Conservation (phyloP, 345 rosid species). For the Lagerstroemia speciosa region DNA sequence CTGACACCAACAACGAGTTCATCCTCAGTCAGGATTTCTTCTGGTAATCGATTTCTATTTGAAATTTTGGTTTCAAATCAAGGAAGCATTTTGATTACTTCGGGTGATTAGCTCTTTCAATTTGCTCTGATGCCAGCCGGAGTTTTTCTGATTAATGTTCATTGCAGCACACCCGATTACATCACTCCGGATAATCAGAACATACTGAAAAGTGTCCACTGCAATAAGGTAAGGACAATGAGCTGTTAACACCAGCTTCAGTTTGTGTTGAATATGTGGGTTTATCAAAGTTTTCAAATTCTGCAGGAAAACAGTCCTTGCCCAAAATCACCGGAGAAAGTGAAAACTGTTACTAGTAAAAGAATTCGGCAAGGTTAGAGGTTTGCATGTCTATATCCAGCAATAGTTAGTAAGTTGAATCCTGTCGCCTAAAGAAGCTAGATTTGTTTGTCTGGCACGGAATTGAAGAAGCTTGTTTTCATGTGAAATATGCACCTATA, state of each 20-base stretch:
- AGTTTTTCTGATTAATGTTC: slow-evolving; percentile 1
- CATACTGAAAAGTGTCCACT: slow-evolving; percentile 38
- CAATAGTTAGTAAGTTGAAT: neutral
- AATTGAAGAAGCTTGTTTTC: neutral
- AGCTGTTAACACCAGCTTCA: neutral
- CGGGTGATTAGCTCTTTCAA: neutral
- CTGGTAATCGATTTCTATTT: slow-evolving; percentile 44
- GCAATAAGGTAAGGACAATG: slow-evolving; percentile 35
- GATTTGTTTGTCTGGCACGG: neutral
- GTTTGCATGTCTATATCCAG: neutral
- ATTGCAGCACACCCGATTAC: slow-evolving; percentile 90
- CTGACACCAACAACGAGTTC: slow-evolving; percentile 47
- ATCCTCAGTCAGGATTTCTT: slow-evolving; percentile 96
- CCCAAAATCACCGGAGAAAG: slow-evolving; percentile 89
- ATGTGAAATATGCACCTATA: neutral
- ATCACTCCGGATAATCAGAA: slow-evolving; percentile 86
- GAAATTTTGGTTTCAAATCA: neutral
- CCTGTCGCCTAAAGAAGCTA: neutral
- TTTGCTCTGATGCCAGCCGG: neutral
- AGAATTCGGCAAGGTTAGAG: slow-evolving; percentile 45
- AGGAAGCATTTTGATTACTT: neutral
- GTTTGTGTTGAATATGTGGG: neutral
- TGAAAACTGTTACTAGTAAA: slow-evolving; percentile 48
- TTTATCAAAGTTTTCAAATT: neutral
- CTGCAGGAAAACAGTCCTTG: slow-evolving; percentile 63